phyloP scores from a whole-genome alignment of 805 yeast genomes.

The Yarrowia sp. region DNA sequence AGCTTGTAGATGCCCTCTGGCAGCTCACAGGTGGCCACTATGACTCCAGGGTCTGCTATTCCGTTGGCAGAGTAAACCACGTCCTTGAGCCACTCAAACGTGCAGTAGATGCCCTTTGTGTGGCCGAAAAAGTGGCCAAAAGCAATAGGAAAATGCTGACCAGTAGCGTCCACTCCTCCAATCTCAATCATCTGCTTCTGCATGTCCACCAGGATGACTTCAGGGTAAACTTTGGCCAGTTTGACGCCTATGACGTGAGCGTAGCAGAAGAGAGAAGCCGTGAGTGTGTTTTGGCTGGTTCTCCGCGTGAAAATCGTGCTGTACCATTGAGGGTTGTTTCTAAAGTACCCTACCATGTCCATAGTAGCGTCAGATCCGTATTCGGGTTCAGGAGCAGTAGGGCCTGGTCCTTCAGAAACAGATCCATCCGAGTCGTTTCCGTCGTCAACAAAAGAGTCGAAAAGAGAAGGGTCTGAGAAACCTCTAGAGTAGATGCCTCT shows the following conservation, averaged over 20 bases:
- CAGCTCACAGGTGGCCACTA: neutral
- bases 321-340: neutral
- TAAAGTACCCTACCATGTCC: neutral
- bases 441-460: too few relatives aligned
- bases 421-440: neutral
- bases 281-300: neutral
- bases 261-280: neutral
- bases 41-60: neutral
- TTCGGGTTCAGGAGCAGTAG: neutral
- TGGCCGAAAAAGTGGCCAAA: neutral
- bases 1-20: neutral
- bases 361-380: neutral
- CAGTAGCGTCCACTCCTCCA: neutral
- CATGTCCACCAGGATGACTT: neutral
- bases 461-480: too few relatives aligned
- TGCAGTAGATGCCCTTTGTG: neutral
- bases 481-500: too few relatives aligned
- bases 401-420: neutral
- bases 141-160: neutral
- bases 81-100: neutral
- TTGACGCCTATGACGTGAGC: neutral
- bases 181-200: neutral
- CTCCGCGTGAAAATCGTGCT: neutral
- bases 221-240: neutral
- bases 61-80: neutral